phyloP scores from a whole-genome alignment of 2,329 filamentous ascomycete genomes.

The Paracorniculantispora psalliotae region DNA sequence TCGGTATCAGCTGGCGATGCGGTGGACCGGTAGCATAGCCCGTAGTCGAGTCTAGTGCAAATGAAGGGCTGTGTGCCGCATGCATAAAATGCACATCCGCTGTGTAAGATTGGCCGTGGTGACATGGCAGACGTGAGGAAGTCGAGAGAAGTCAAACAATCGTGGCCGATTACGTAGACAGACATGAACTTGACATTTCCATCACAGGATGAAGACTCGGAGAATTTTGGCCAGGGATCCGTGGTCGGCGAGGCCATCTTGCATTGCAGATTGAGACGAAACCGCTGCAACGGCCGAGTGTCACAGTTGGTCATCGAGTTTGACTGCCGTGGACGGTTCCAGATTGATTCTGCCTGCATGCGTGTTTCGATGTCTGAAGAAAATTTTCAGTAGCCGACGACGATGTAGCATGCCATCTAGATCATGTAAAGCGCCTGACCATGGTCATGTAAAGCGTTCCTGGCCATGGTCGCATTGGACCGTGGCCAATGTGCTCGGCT shows the following conservation, averaged over 20 bases:
- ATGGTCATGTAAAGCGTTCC: no score
- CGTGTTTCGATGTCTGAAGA: no score
- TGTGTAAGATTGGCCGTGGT: background rate
- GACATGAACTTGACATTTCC: no score
- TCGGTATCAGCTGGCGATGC: background rate
- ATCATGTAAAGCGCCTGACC: no score
- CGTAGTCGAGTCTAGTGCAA: background rate
- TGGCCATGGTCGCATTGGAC: no score
- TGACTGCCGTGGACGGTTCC: background rate
- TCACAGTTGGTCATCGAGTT: background rate
- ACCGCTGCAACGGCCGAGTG: background rate
- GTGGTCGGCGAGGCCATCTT: background rate
- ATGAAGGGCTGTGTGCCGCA: background rate
- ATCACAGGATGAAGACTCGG: no score
- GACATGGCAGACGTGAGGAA: background rate
- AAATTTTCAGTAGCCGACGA: no score
- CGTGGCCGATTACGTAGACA: no score
- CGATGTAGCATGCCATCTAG: no score
- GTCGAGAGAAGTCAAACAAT: no score
- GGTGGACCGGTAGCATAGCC: background rate
- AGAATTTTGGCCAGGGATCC: background rate
- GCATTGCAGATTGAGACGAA: background rate
- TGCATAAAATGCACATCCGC: background rate
- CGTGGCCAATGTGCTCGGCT: no score
- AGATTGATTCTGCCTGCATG: no score